phyloP scores from a whole-genome alignment of 139 green algal species.

The Trebouxia sp. region DNA sequence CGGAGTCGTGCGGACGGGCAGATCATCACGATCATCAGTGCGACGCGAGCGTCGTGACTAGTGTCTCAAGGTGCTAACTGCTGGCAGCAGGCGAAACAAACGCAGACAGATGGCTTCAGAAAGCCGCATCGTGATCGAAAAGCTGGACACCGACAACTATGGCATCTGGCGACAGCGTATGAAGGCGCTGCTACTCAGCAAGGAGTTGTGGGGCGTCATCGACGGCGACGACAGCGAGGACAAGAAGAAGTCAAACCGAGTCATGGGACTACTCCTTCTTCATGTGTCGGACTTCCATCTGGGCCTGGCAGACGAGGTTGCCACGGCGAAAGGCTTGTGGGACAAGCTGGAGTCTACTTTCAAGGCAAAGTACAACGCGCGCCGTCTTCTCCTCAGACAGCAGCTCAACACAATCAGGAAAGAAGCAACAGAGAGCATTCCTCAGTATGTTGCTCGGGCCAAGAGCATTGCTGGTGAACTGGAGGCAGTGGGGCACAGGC shows the following conservation, averaged over 20 bases:
- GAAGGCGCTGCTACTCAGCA: background rate
- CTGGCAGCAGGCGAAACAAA: background rate
- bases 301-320: background rate
- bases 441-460: background rate
- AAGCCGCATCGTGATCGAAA: background rate
- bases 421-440: background rate
- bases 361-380: background rate
- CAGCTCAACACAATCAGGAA: background rate
- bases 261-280: background rate
- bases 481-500: background rate
- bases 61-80: background rate
- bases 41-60: background rate
- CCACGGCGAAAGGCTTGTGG: conserved; percentile 4
- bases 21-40: background rate
- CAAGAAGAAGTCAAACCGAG: background rate
- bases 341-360: background rate
- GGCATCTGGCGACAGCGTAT: too few relatives aligned
- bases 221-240: background rate
- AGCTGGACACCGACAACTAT: too few relatives aligned
- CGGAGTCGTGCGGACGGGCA: too few relatives aligned
- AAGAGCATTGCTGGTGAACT: background rate
- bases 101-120: conserved; percentile 10
- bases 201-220: background rate
- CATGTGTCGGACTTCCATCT: background rate
- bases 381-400: conserved; percentile 9